Evolutionary conservation across 2,329 filamentous ascomycete species (phyloP).

Genomic region (Thielaviopsis ethacetica): DNA sequence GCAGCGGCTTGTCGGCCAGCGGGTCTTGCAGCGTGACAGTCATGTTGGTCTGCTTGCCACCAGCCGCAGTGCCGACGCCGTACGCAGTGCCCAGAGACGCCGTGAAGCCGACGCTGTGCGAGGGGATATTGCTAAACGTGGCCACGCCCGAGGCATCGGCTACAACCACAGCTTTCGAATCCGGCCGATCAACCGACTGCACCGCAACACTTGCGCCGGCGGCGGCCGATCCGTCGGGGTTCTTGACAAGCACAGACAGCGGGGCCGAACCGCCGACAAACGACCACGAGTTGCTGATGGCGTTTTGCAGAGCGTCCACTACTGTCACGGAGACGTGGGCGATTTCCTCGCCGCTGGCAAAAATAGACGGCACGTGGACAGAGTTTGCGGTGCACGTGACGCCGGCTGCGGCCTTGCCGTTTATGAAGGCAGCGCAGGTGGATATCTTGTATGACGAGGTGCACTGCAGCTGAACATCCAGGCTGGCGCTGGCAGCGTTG

Average conservation of each 20-base stretch:
- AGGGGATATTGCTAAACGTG: conserved; percentile 1
- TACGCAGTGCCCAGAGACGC: conserved; percentile 2
- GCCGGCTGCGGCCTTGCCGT: background rate
- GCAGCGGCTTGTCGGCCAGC: background rate
- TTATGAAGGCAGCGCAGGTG: conserved; percentile 3
- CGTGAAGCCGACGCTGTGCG: conserved; percentile 6
- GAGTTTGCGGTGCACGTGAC: conserved; percentile 3
- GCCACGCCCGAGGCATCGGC: conserved; percentile 1
- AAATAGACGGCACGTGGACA: conserved; percentile 3
- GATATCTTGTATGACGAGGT: background rate
- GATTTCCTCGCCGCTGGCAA: background rate
- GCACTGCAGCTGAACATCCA: conserved; percentile 1
- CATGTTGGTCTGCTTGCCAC: background rate
- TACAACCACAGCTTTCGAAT: background rate
- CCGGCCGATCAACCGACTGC: conserved; percentile 1
- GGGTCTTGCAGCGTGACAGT: background rate
- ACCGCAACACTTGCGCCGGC: conserved; percentile 1
- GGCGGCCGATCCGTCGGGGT: background rate
- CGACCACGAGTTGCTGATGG: conserved; percentile 5
- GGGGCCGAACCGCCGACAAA: conserved; percentile 1
- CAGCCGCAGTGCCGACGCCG: conserved; percentile 3
- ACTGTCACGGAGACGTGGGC: conserved; percentile 8
- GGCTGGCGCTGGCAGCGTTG: background rate
- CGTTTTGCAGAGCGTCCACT: background rate
- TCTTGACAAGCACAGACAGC: conserved; percentile 3